Conservation (phyloP, 2,329 filamentous ascomycete genomes). For the Fusarium sp. region DNA sequence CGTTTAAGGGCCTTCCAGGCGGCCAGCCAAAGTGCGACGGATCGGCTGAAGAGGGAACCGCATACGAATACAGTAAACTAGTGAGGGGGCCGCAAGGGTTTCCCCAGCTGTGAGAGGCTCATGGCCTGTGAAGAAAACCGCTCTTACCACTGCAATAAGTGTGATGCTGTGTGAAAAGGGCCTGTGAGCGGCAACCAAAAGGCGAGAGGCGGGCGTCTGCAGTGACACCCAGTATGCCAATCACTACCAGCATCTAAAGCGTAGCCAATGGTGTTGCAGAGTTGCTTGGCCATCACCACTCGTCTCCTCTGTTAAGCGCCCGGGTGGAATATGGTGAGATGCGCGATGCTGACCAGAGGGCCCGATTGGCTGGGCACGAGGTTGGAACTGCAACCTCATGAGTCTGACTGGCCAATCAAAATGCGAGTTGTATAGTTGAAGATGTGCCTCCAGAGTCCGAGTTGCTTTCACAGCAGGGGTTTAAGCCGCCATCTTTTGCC, state of each 20-base stretch:
- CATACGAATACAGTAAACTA: not conserved
- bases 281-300: slow-evolving; percentile 30
- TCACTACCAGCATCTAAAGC: slow-evolving; percentile 22
- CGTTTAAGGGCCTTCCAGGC: slow-evolving; percentile 46
- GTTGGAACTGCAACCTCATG: slow-evolving; percentile 29
- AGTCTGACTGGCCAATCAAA: slow-evolving; percentile 43
- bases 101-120: slow-evolving; percentile 24
- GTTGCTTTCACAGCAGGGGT: slow-evolving; percentile 27
- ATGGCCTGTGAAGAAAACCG: slow-evolving; percentile 11
- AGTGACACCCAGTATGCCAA: slow-evolving; percentile 33
- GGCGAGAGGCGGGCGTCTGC: slow-evolving; percentile 34
- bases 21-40: slow-evolving; percentile 17
- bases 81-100: not conserved
- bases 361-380: slow-evolving; percentile 45
- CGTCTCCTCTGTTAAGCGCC: slow-evolving; percentile 49
- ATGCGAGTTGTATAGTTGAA: slow-evolving; percentile 12
- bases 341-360: slow-evolving; percentile 23
- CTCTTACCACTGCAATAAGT: slow-evolving; percentile 5
- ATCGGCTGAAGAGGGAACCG: slow-evolving; percentile 17
- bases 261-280: slow-evolving; percentile 45
- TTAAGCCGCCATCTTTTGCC: slow-evolving; percentile 10
- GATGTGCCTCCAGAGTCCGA: slow-evolving; percentile 32
- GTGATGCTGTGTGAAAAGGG: slow-evolving; percentile 30
- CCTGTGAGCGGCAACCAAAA: slow-evolving; percentile 31
- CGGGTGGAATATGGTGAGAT: slow-evolving; percentile 41